phyloP scores from a whole-genome alignment of 495 filamentous ascomycete genomes.

The Glonium stellatum region DNA sequence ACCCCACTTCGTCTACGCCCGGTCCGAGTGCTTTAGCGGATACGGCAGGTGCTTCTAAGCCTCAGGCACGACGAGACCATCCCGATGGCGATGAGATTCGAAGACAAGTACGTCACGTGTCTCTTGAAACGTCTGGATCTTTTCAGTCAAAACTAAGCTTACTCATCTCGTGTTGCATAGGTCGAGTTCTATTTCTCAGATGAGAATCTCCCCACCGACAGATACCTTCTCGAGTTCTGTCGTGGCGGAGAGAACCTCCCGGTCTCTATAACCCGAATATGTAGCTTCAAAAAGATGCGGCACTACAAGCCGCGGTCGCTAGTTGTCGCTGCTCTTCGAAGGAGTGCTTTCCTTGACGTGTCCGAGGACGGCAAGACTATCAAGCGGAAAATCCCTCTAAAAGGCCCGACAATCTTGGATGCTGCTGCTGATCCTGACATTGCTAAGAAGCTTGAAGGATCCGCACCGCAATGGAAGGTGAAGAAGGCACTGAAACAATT shows the following conservation, averaged over 20 bases:
- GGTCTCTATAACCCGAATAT: conserved; percentile 33
- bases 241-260: conserved; percentile 30
- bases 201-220: conserved; percentile 36
- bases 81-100: conserved; percentile 1
- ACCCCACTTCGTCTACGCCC: background rate
- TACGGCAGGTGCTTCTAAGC: background rate
- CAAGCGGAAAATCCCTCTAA: conserved; percentile 25
- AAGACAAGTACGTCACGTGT: background rate
- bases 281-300: conserved; percentile 36
- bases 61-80: background rate
- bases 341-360: conserved; percentile 33
- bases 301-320: conserved; percentile 24
- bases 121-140: background rate
- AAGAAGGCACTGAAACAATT: background rate
- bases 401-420: conserved; percentile 8
- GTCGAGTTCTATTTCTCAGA: conserved; percentile 43
- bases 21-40: background rate
- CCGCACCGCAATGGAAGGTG: background rate
- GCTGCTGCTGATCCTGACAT: conserved; percentile 11
- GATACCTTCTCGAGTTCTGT: conserved; percentile 30
- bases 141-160: background rate
- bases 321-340: conserved; percentile 28
- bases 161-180: conserved; percentile 5
- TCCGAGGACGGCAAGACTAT: conserved; percentile 29
- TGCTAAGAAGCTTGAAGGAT: background rate